Conservation (phyloP, 495 filamentous ascomycete species). For the Trichocladium uniseriatum region DNA sequence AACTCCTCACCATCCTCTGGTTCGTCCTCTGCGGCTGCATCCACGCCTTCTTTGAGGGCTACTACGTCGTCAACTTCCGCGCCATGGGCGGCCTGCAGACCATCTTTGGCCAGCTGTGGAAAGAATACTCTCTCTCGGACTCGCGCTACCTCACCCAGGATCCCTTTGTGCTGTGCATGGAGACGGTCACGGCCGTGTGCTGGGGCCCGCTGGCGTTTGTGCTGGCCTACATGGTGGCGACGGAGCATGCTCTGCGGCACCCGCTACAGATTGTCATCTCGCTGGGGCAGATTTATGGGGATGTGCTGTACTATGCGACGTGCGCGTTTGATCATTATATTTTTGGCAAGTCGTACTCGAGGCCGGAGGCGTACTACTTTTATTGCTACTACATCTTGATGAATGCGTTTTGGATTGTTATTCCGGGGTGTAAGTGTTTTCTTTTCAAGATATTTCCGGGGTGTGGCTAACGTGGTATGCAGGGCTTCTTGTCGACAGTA, state of each 20-base stretch:
- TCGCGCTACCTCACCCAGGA: conserved; percentile 49
- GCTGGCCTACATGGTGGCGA: conserved; percentile 37
- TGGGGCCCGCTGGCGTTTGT: conserved; percentile 50
- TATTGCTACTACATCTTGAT: conserved; percentile 48
- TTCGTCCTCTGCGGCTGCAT: conserved; percentile 48
- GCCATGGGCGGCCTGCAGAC: conserved; percentile 35
- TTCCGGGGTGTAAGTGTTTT: conserved; percentile 25
- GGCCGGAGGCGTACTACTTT: conserved; percentile 47
- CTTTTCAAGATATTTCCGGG: neutral
- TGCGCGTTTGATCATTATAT: conserved; percentile 40
- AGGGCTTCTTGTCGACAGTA: neutral
- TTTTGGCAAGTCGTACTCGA: conserved; percentile 34
- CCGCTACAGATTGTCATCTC: conserved; percentile 45
- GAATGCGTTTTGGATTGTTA: conserved; percentile 50
- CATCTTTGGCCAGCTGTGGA: conserved; percentile 54
- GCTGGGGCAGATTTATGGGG: conserved; percentile 49
- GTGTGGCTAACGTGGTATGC: neutral
- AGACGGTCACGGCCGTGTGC: conserved; percentile 30
- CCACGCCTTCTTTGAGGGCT: conserved; percentile 51
- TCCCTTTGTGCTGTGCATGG: conserved; percentile 46
- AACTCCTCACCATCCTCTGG: conserved; percentile 42
- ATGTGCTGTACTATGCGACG: conserved; percentile 48
- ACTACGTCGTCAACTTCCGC: conserved; percentile 40
- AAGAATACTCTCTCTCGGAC: conserved; percentile 51
- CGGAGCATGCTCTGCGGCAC: conserved; percentile 41